Conservation (phyloP, 768 basidiomycete species). For the Trametes cingulata region DNA sequence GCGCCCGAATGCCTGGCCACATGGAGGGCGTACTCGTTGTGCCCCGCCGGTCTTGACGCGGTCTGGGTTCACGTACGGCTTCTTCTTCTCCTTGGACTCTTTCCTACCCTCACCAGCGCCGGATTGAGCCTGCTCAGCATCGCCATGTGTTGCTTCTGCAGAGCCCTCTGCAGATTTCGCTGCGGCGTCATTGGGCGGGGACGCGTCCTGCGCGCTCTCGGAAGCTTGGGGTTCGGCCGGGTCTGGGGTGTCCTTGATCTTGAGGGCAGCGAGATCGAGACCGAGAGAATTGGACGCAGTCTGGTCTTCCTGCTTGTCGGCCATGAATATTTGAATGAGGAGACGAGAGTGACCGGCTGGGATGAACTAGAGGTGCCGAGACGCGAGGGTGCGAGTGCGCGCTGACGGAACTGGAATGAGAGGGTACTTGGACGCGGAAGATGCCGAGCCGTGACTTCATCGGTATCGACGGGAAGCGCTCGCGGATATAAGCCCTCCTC, state of each 20-base stretch:
- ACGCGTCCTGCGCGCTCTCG: constrained; percentile 10
- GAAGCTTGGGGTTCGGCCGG: constrained; percentile 7
- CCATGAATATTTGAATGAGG: constrained; percentile 17
- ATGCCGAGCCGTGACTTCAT: constrained; percentile 27
- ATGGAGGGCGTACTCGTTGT: constrained; percentile 56
- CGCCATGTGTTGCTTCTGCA: constrained; percentile 6
- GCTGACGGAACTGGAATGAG: constrained; percentile 9
- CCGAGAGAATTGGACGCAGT: constrained; percentile 64
- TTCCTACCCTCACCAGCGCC: constrained; percentile 14
- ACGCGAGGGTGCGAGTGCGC: neutral
- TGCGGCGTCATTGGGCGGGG: neutral
- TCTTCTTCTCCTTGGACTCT: constrained; percentile 50
- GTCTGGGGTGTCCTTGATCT: constrained; percentile 34
- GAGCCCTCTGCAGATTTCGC: constrained; percentile 14
- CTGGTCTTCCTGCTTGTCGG: constrained; percentile 39
- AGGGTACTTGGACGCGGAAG: constrained; percentile 5
- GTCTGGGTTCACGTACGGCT: constrained; percentile 79
- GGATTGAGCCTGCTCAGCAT: neutral
- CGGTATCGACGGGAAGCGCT: constrained; percentile 11
- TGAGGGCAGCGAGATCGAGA: constrained; percentile 61
- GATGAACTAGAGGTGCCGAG: constrained; percentile 18
- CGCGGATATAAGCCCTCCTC: constrained; percentile 11
- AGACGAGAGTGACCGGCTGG: constrained; percentile 8
- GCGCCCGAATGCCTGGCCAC: neutral
- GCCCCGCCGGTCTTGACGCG: constrained; percentile 82